Conservation (phyloP, 129 eudicot genomes). For the Flaveria sonorensis region DNA sequence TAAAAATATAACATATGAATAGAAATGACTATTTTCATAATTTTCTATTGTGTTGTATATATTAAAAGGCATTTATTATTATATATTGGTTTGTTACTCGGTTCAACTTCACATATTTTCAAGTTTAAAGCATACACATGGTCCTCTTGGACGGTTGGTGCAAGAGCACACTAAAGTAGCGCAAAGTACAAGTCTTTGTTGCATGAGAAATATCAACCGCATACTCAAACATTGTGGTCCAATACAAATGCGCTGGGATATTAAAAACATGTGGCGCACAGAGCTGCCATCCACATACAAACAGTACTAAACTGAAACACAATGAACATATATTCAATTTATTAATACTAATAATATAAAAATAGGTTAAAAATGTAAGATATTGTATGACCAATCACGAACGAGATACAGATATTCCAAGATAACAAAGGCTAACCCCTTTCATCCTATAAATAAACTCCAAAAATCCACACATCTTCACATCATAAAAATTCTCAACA, state of each 20-base stretch:
- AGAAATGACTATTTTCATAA: neutral
- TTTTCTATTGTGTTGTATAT: neutral
- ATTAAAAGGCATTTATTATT: neutral
- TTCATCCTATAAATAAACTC: conserved; percentile 29
- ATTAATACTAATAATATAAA: neutral
- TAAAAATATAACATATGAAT: neutral
- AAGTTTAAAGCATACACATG: neutral
- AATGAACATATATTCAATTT: neutral
- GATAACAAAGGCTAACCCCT: conserved; percentile 32
- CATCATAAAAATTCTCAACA: conserved; percentile 4
- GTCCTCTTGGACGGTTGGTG: neutral
- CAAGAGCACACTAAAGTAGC: neutral
- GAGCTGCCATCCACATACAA: conserved; percentile 24
- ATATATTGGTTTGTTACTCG: neutral
- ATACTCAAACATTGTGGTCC: conserved; percentile 18
- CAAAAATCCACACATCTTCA: conserved; percentile 22
- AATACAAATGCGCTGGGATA: conserved; percentile 3
- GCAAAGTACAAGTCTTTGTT: conserved; percentile 20
- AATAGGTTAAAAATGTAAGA: conserved; percentile 2
- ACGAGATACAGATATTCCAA: conserved; percentile 33
- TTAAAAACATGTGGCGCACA: conserved; percentile 29
- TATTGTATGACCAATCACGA: conserved; percentile 38
- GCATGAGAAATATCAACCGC: neutral
- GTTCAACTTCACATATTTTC: neutral
- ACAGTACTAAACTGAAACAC: neutral